Percentiles rank a stretch among this genome's conserved stretches.
phyloP scores from a whole-genome alignment of 2,329 filamentous ascomycete species.

The Colletotrichum camelliae region DNA sequence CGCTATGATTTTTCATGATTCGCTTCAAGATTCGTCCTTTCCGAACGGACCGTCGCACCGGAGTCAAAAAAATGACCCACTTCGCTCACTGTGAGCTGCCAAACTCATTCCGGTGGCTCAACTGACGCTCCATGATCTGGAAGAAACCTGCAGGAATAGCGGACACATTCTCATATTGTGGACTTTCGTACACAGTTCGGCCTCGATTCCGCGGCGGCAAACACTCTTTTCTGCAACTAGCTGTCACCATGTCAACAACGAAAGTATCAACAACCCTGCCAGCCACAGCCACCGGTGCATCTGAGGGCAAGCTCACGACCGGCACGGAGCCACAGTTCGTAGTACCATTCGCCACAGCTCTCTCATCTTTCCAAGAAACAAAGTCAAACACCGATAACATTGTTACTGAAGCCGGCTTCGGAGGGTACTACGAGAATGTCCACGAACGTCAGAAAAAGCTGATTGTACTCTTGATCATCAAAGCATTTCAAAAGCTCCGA shows the following conservation, averaged over 20 bases:
- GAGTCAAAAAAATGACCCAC: not conserved
- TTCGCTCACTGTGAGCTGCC: not conserved
- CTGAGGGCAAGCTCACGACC: not conserved
- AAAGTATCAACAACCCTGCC: not conserved
- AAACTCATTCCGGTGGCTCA: not conserved
- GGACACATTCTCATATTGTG: not conserved
- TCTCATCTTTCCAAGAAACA: not conserved
- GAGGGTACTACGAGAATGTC: not conserved
- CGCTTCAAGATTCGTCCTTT: not conserved
- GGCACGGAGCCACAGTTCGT: not conserved
- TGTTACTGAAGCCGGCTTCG: not conserved
- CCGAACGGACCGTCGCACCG: not conserved
- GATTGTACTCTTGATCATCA: not conserved
- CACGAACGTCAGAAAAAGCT: not conserved
- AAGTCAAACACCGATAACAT: not conserved
- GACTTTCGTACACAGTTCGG: not conserved
- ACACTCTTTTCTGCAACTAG: not conserved
- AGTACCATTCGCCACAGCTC: not conserved
- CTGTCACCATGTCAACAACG: not conserved
- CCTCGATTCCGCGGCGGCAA: not conserved
- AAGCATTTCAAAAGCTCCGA: slow-evolving; percentile 1
- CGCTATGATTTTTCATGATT: not conserved
- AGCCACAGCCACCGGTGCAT: not conserved
- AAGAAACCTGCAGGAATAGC: not conserved
- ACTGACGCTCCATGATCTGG: not conserved